Evolutionary conservation across 176 grass and related monocot species (phyloP), one percentile per base, ranked within the genome.

Genomic region (Sorghum bicolor): DNA sequence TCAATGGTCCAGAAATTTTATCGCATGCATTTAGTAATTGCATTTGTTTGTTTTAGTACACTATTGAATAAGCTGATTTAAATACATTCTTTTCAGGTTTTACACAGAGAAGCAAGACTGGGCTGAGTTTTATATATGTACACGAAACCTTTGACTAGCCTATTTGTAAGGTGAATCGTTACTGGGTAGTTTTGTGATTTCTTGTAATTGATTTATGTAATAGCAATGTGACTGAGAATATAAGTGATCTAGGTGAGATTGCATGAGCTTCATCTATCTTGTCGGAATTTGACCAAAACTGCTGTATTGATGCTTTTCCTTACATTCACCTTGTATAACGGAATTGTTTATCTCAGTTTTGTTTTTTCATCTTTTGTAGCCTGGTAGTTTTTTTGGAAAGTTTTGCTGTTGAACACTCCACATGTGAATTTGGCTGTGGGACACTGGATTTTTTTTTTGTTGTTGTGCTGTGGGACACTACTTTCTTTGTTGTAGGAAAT

Each of bases 21-120:
- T 0, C 8, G 3, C 40, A 29, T 12, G 6, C 36, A n/a, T 60
- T 60, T 30, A 67, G 36, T 71, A 40, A 44, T 77, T 25, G 10
- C 67, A 33, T 74, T 8, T 67, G 13, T 44, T 61, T 30, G 8
- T 40, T 10, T 55, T 15, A 24, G 41, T 47, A 30, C 62, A n/a
- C 44, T n/a, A 36, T 12, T 61, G 12, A 40, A 30, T 77, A 79
- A 81, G 53, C 65, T 84, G 67, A 30, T 60, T 25, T 55, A 17
- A 9, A 57, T 37, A 70, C 63, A 47, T 91, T 76, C 15, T 71
- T 67, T 93, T 75, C 88, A 94, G 90, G 90, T 92, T 77, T 50
- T 95, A 50, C 85, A 85, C 29, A 86, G 87, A 61, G 93, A 95
- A 86, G 81, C 90, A 63, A 92, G 93, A 80, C 85, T 95, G 78